phyloP scores from a whole-genome alignment of 2,329 filamentous ascomycete species.

The Leptographium flavum region DNA sequence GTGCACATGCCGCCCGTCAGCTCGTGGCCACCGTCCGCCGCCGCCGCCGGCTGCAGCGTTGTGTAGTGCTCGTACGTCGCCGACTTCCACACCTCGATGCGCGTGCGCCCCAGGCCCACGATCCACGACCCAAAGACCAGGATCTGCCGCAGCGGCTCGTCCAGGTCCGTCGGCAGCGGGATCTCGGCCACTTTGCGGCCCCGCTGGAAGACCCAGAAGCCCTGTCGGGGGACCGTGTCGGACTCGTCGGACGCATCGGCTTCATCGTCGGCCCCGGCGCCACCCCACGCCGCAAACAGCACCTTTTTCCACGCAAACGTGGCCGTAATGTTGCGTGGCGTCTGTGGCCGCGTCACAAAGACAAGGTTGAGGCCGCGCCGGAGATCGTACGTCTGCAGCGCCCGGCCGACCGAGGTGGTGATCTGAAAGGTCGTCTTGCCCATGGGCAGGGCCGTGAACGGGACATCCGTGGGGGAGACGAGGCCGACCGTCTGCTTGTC shows the following conservation, averaged over 20 bases:
- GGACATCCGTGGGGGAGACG: constrained; percentile 78
- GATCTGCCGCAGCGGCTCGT: constrained; percentile 62
- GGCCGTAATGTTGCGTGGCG: constrained; percentile 72
- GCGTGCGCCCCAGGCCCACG: constrained; percentile 59
- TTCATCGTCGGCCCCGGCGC: constrained; percentile 16
- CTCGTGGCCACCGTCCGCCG: constrained; percentile 43
- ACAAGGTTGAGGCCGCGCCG: constrained; percentile 80
- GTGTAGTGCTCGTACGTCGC: constrained; percentile 79
- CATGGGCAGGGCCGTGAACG: constrained; percentile 76
- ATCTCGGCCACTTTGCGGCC: constrained; percentile 74
- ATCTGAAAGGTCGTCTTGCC: constrained; percentile 96
- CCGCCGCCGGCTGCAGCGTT: constrained; percentile 50
- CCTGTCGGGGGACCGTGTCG: constrained; percentile 27
- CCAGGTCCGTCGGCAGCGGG: constrained; percentile 47
- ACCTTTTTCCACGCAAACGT: constrained; percentile 77
- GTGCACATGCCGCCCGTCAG: constrained; percentile 69
- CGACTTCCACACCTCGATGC: constrained; percentile 82
- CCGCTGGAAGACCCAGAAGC: constrained; percentile 83
- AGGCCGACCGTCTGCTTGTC: constrained; percentile 69
- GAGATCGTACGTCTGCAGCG: constrained; percentile 90
- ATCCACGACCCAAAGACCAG: constrained; percentile 86
- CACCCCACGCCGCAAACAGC: constrained; percentile 82
- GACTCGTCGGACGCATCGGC: background rate
- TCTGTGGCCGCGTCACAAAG: constrained; percentile 86
- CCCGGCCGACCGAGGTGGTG: constrained; percentile 82